Evolutionary conservation across 768 basidiomycete species (phyloP).

Genomic region (Amyloporia xantha): DNA sequence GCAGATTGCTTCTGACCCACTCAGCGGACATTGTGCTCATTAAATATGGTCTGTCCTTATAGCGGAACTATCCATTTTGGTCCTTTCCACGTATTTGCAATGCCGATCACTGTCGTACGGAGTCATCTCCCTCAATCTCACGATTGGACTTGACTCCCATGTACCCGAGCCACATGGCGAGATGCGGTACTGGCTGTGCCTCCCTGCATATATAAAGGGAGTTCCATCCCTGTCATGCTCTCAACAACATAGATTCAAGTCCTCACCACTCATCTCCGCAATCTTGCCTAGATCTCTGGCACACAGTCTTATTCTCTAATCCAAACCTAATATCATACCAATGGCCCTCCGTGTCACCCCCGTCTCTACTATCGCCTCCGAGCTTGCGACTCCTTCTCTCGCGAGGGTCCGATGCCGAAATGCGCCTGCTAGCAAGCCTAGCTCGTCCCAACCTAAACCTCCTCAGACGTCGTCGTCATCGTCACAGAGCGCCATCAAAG

Average conservation of each 20-base stretch:
- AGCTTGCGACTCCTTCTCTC: no score
- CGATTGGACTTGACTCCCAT: slow-evolving; percentile 4
- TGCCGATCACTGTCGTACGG: neutral
- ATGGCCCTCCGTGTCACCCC: neutral
- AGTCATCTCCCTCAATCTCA: neutral
- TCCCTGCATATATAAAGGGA: neutral
- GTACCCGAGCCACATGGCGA: slow-evolving; percentile 7
- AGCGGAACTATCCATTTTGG: neutral
- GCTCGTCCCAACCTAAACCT: slow-evolving; percentile 11
- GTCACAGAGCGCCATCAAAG: slow-evolving; percentile 16
- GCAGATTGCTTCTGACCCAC: neutral
- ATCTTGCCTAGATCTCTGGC: neutral
- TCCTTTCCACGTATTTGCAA: neutral
- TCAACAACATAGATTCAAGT: neutral
- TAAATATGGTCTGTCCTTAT: neutral
- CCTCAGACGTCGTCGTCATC: slow-evolving; percentile 6
- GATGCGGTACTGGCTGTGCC: neutral
- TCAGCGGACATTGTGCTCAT: slow-evolving; percentile 5
- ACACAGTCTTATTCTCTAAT: slow-evolving; percentile 3
- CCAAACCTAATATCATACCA: neutral
- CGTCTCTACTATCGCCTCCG: slow-evolving; percentile 8
- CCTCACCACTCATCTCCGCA: neutral
- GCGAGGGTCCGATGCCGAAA: neutral
- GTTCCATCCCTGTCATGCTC: neutral
- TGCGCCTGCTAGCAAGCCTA: slow-evolving; percentile 6